Conservation (phyloP, 306 rosid species). For the Ammopiptanthus mongolicus region DNA sequence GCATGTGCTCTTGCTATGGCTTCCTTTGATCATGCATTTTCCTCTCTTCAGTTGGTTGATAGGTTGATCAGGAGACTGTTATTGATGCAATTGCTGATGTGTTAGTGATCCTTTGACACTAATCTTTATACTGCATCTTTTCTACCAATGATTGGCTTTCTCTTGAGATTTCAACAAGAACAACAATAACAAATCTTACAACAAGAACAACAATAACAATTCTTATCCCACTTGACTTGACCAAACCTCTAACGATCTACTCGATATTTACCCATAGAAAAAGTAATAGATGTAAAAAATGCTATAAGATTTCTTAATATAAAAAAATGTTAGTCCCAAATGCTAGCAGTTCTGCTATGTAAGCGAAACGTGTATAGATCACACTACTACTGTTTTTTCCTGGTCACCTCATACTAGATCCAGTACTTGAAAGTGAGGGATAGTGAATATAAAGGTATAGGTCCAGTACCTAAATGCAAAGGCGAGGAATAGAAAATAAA, state of each 20-base stretch:
- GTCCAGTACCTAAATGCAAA: no score
- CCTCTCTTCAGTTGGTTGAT: neutral
- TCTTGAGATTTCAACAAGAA: neutral
- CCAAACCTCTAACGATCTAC: neutral
- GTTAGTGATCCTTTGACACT: neutral
- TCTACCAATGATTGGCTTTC: neutral
- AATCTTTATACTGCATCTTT: neutral
- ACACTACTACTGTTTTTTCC: neutral
- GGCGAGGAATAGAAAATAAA: neutral
- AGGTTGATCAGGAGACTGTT: neutral
- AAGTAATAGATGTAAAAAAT: neutral
- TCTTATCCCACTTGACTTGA: neutral
- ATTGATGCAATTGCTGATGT: neutral
- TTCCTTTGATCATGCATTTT: neutral
- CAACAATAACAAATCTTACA: neutral
- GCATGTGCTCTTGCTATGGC: neutral
- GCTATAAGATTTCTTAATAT: neutral
- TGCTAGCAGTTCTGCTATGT: neutral
- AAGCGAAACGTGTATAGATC: neutral
- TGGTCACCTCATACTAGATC: neutral
- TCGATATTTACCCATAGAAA: neutral
- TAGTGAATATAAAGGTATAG: neutral
- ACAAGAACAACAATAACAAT: slow-evolving; percentile 5
- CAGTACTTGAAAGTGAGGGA: neutral
- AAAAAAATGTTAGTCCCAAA: neutral